These are phyloP conservation scores for Pseudoturritis turrita DNA, from an alignment of 345 rosid genomes.

Conservation along the genomic window DNA sequence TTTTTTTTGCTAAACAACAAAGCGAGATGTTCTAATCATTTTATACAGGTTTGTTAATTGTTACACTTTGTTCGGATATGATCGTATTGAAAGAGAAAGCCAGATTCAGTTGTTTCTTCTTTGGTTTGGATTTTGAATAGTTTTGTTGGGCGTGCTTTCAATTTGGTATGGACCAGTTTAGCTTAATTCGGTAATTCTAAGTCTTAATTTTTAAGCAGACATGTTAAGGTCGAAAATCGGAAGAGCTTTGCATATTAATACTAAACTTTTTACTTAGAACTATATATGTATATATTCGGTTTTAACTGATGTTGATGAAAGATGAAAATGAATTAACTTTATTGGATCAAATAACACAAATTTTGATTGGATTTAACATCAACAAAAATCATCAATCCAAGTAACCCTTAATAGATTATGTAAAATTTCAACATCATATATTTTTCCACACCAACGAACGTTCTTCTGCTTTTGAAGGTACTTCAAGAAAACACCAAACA, in stretches of 20 bases:
- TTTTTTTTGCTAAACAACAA: too few relatives aligned
- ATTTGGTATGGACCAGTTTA: background rate
- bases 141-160: background rate
- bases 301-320: too few relatives aligned
- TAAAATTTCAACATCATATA: too few relatives aligned
- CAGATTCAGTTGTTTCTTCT: background rate
- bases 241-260: background rate
- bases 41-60: too few relatives aligned
- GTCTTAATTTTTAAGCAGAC: background rate
- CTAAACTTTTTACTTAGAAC: too few relatives aligned
- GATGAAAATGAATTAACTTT: too few relatives aligned
- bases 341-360: too few relatives aligned
- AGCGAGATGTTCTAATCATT: background rate
- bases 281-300: too few relatives aligned
- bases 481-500: constrained; percentile 74
- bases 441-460: too few relatives aligned
- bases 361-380: too few relatives aligned
- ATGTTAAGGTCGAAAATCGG: background rate
- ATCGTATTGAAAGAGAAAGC: background rate
- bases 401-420: too few relatives aligned
- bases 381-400: too few relatives aligned
- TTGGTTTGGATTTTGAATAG: background rate
- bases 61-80: background rate
- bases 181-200: background rate
- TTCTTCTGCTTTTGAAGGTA: constrained; percentile 41